Base-by-base conservation (phyloP, 2,329 filamentous ascomycete species). In the Herpotrichia juniperi region DNA sequence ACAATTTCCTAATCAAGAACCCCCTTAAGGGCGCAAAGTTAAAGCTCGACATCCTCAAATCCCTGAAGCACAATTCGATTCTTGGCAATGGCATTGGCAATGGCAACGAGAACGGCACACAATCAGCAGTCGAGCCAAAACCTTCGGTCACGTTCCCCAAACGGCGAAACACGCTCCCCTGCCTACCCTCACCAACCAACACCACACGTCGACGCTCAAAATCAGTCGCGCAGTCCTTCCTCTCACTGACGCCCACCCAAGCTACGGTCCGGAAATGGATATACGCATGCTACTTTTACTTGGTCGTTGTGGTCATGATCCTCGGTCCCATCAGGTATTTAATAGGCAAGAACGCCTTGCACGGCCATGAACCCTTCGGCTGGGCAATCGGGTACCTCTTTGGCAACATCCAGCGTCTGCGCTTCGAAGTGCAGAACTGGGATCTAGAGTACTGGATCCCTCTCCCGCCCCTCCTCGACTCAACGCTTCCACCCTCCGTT, bases 381-480 rank as follows among this genome's bases (percentile, higher is more conserved):
- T 99, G 94, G 94, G 93, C 91, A 0, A 74, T 97, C 10, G 88
- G 91, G 1, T 99, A 99, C 72, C 77, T 97, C 2, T 84, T 97
- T 55, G 93, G 93, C 11, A 89, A 96, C 62, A 69, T 93, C 10
- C 81, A 84, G 0, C 81, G 79, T 66, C 85, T 97, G 60, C 83
- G 92, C 21, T 87, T 88, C 69, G 81, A 88, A 69, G 83, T 93
- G 8, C 79, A 91, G 14, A 83, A 81, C 53, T 81, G 84, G 54
- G 85, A 88, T 54, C 78, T 94, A 5, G 86, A 89, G 58, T 74
- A 78, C 58, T 97, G 91, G 91, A 86, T 94, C 42, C 84, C 82
- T 22, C 80, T 96, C 0, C 90, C 91, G 1, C 66, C 79, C 2
- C 77, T 68, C 14, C 63, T 49, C 74, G 47, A 64, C 57, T 3